A percentile compares a stretch with the other conserved stretches of the same genome.
These are phyloP conservation scores for Circinella umbellata DNA, from an alignment of 371 early-diverging fungal species.

Conservation along the genomic window DNA sequence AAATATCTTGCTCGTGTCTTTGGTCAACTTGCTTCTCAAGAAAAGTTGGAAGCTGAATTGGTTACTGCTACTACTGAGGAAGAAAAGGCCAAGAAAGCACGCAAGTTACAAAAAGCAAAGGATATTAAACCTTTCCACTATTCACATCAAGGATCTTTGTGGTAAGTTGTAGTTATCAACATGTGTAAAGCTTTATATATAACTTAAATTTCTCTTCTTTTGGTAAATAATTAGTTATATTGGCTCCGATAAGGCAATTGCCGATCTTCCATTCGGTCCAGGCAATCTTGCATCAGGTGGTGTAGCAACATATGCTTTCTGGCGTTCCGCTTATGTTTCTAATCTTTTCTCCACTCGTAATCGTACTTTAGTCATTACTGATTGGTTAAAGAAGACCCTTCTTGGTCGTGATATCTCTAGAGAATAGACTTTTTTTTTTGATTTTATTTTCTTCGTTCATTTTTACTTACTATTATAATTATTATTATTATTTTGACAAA, in stretches of 20 bases:
- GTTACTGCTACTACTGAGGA: conserved; percentile 33
- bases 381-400: conserved; percentile 87
- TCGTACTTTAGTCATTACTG: conserved; percentile 78
- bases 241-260: conserved; percentile 89
- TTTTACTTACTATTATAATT: conserved; percentile 3
- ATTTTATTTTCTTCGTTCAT: neutral
- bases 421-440: conserved; percentile 60
- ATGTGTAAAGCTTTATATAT: too few relatives aligned
- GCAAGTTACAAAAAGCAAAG: conserved; percentile 41
- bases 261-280: conserved; percentile 82
- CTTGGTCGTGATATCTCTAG: conserved; percentile 92
- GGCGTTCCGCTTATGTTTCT: conserved; percentile 75
- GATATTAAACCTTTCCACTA: conserved; percentile 78
- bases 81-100: conserved; percentile 42
- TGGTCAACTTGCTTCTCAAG: conserved; percentile 56
- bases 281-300: conserved; percentile 76
- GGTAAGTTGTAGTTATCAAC: conserved; percentile 42
- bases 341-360: conserved; percentile 86
- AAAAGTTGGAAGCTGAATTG: conserved; percentile 42
- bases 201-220: too few relatives aligned
- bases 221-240: conserved; percentile 61
- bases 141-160: conserved; percentile 85
- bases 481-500: neutral
- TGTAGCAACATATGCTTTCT: conserved; percentile 79
- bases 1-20: conserved; percentile 81